A percentile compares a stretch with the other conserved stretches of the same genome.
Conservation (phyloP, 1,284 basidiomycete species). For the Inonotus hispidus region DNA sequence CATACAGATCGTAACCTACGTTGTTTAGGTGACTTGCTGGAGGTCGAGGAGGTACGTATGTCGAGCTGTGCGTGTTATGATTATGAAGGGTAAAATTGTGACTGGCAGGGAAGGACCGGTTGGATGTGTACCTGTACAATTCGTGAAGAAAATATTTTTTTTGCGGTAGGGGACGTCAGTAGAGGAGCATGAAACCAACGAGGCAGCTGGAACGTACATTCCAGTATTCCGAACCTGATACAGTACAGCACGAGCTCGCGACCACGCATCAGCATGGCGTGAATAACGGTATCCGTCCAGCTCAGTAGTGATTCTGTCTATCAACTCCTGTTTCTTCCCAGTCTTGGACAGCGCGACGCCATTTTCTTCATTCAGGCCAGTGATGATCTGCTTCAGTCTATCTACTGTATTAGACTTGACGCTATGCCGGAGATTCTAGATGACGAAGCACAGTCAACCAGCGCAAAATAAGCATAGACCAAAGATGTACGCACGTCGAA, state of each 20-base stretch:
- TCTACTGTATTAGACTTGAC: constrained; percentile 65
- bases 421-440: constrained; percentile 41
- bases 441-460: constrained; percentile 12
- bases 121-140: constrained; percentile 4
- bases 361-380: constrained; percentile 70
- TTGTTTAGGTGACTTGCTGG: not conserved
- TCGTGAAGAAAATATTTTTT: not conserved
- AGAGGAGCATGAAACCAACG: not conserved
- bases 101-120: constrained; percentile 1
- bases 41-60: not conserved
- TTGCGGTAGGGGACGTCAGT: not conserved
- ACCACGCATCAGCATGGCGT: constrained; percentile 56
- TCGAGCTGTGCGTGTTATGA: constrained; percentile 7
- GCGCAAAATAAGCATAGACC: not conserved
- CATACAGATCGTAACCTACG: constrained; percentile 52
- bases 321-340: constrained; percentile 82
- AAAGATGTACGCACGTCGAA: constrained; percentile 28
- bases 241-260: constrained; percentile 56
- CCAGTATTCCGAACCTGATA: constrained; percentile 54
- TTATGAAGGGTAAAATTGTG: constrained; percentile 11
- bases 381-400: constrained; percentile 70
- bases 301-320: constrained; percentile 56
- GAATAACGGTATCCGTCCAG: constrained; percentile 54
- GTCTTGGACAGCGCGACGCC: constrained; percentile 59
- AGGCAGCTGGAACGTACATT: constrained; percentile 50